phyloP scores from a whole-genome alignment of 768 basidiomycete species.

The Kwoniella sp. region DNA sequence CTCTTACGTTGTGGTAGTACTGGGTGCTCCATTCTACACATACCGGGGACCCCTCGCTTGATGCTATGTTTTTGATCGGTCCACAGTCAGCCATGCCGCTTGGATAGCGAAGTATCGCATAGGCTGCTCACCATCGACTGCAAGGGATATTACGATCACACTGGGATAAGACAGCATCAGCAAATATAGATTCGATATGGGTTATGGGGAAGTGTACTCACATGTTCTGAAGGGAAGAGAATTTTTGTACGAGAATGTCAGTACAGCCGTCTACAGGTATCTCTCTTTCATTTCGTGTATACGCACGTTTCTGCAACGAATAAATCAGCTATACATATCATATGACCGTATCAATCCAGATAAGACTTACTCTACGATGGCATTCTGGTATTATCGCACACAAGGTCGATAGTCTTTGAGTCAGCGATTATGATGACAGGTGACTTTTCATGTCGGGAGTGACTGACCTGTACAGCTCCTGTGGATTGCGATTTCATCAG shows the following conservation, averaged over 20 bases:
- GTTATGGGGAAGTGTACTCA: conserved; percentile 28
- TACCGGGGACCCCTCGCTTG: conserved; percentile 47
- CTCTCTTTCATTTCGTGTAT: too few relatives aligned
- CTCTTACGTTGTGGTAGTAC: conserved; percentile 41
- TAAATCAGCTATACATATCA: neutral
- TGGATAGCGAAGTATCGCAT: too few relatives aligned
- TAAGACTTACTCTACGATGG: conserved; percentile 47
- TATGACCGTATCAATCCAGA: neutral
- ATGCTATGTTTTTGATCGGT: conserved; percentile 26
- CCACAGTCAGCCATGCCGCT: neutral
- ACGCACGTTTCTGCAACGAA: conserved; percentile 43
- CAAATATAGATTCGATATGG: too few relatives aligned
- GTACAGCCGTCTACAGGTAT: too few relatives aligned
- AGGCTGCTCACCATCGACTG: conserved; percentile 41
- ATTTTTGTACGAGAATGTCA: too few relatives aligned
- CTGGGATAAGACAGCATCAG: conserved; percentile 30
- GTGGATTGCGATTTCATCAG: neutral
- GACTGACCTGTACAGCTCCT: conserved; percentile 51
- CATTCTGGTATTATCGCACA: conserved; percentile 43
- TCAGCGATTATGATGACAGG: too few relatives aligned
- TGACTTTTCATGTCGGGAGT: too few relatives aligned
- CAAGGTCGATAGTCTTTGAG: too few relatives aligned
- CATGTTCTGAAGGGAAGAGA: conserved; percentile 41
- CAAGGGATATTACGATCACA: conserved; percentile 54
- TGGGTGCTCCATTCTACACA: conserved; percentile 50